Percentiles rank a stretch among this genome's conserved stretches.
Conservation (phyloP, 257 asterid species). For the Euphrasia confusa region DNA sequence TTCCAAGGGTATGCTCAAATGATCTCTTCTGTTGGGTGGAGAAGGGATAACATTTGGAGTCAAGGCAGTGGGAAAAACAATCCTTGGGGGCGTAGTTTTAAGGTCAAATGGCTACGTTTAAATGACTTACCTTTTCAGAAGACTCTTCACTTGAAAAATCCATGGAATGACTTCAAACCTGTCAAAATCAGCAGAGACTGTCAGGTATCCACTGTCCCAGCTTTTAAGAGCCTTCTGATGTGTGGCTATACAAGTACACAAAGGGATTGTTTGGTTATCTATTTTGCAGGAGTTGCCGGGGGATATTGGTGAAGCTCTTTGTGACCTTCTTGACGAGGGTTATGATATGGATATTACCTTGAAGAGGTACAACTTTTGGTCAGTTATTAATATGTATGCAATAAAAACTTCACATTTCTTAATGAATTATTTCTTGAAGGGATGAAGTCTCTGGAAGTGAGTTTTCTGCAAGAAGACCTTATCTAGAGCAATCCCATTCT, state of each 20-base stretch:
- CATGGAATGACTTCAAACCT: conserved; percentile 85
- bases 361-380: conserved; percentile 42
- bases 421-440: conserved; percentile 42
- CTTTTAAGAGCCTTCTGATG: conserved; percentile 22
- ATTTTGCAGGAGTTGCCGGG: conserved; percentile 74
- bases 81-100: conserved; percentile 91
- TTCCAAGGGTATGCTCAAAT: conserved; percentile 99
- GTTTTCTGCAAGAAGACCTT: conserved; percentile 40
- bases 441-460: conserved; percentile 40
- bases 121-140: conserved; percentile 75
- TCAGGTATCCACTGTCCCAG: conserved; percentile 52
- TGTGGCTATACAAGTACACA: conserved; percentile 17
- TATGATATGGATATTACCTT: conserved; percentile 40
- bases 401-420: conserved; percentile 10
- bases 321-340: conserved; percentile 81
- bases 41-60: conserved; percentile 79
- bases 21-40: conserved; percentile 85
- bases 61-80: conserved; percentile 67
- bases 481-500: conserved; percentile 41
- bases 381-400: conserved; percentile 10
- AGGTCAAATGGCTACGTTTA: conserved; percentile 79
- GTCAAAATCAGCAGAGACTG: conserved; percentile 97
- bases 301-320: conserved; percentile 90
- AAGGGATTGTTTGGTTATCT: conserved; percentile 29
- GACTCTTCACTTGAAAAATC: conserved; percentile 92